Evolutionary conservation across 228 moss, liverwort and hornwort species (phyloP).

Genomic region (Sphagnum magellanicum): DNA sequence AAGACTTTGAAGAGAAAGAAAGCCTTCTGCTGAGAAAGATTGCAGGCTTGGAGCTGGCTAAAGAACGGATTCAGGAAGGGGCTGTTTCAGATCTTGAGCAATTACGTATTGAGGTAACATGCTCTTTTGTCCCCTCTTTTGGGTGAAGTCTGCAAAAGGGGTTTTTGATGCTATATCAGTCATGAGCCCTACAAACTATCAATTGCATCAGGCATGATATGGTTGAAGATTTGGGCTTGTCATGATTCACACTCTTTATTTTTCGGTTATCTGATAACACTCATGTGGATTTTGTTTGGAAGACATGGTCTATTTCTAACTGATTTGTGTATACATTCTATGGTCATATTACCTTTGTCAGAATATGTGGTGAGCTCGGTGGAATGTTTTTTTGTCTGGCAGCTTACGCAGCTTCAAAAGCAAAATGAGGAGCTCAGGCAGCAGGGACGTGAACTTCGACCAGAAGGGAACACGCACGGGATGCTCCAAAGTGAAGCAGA

Average conservation of each 20-base stretch:
- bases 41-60: constrained; percentile 73
- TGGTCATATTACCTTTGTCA: too few species aligned
- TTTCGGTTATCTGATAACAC: not conserved
- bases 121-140: too few species aligned
- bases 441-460: constrained; percentile 59
- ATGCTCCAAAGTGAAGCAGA: constrained; percentile 81
- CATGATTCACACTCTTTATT: not conserved
- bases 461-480: constrained; percentile 68
- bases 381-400: constrained; percentile 15
- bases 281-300: not conserved
- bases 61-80: constrained; percentile 76
- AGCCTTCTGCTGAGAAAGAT: constrained; percentile 64
- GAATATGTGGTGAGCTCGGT: too few species aligned
- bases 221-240: not conserved
- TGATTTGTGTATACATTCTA: too few species aligned
- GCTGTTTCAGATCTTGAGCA: constrained; percentile 79
- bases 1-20: constrained; percentile 66
- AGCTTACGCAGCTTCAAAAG: constrained; percentile 82
- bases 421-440: constrained; percentile 65
- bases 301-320: not conserved
- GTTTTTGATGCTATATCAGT: not conserved
- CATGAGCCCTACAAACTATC: too few species aligned
- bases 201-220: not conserved
- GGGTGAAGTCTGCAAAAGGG: not conserved
- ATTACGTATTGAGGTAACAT: constrained; percentile 69